A percentile compares a stretch with the other conserved stretches of the same genome.
These are phyloP conservation scores for Beauveria rudraprayagi DNA, from an alignment of 2,329 filamentous ascomycete species.

Conservation along the genomic window DNA sequence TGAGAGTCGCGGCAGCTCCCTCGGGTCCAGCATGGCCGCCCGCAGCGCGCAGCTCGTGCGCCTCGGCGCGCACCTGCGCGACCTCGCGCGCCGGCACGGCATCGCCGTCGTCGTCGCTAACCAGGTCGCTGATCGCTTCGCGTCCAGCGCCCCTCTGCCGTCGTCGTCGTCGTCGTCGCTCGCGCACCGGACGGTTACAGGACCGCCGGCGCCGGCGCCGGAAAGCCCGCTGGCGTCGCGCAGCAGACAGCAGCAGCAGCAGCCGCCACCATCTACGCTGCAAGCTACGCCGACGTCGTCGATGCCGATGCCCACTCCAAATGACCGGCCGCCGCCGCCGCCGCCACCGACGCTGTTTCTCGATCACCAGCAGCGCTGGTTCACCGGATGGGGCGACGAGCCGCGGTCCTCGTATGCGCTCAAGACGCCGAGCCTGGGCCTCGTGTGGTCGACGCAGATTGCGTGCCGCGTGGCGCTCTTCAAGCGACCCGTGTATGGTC, in stretches of 20 bases:
- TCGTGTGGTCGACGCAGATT: slow-evolving; percentile 89
- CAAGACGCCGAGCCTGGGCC: slow-evolving; percentile 80
- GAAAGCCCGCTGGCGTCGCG: slow-evolving; percentile 45
- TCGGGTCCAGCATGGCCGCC: slow-evolving; percentile 57
- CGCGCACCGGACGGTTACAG: slow-evolving; percentile 20
- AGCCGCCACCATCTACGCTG: slow-evolving; percentile 21
- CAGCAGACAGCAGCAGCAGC: slow-evolving; percentile 24
- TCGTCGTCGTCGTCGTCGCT: slow-evolving; percentile 13
- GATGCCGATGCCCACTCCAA: slow-evolving; percentile 25
- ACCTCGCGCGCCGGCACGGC: slow-evolving; percentile 64
- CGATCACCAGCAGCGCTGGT: slow-evolving; percentile 88
- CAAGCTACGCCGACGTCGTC: slow-evolving; percentile 33
- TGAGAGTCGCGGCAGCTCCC: slow-evolving; percentile 39
- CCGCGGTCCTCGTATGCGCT: slow-evolving; percentile 37
- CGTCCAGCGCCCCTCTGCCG: slow-evolving; percentile 13
- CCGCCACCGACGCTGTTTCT: slow-evolving; percentile 55
- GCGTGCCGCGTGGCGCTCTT: slow-evolving; percentile 74
- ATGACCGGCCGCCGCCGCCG: slow-evolving; percentile 27
- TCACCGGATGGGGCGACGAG: slow-evolving; percentile 88
- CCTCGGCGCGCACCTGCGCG: slow-evolving; percentile 66
- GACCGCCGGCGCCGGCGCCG: background rate
- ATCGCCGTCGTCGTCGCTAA: slow-evolving; percentile 89
- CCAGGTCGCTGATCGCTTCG: slow-evolving; percentile 86
- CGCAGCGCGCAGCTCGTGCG: slow-evolving; percentile 70
- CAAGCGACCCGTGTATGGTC: slow-evolving; percentile 53